These are phyloP conservation scores for Candida odintsovae DNA, from an alignment of 805 yeast species.

Conservation along the genomic window DNA sequence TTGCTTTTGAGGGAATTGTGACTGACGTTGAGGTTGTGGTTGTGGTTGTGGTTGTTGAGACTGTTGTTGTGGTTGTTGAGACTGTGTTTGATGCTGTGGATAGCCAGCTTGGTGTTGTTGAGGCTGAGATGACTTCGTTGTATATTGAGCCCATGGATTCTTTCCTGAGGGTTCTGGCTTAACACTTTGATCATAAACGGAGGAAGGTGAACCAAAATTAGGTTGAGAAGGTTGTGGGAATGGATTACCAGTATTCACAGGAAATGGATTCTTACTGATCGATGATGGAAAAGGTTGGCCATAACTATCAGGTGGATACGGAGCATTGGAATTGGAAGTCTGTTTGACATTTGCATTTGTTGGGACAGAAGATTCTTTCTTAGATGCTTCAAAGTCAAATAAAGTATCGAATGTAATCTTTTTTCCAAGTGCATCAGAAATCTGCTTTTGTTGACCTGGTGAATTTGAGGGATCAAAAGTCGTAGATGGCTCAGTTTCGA, in stretches of 20 bases:
- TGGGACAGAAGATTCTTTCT: not conserved
- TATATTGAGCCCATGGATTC: slow-evolving; percentile 17
- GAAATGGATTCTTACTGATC: not conserved
- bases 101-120: slow-evolving; percentile 1
- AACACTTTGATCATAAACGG: slow-evolving; percentile 1
- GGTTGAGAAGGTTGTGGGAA: slow-evolving; percentile 9
- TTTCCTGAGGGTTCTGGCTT: slow-evolving; percentile 18
- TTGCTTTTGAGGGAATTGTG: not conserved
- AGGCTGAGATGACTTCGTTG: slow-evolving; percentile 1
- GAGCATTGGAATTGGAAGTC: not conserved
- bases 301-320: not conserved
- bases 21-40: not conserved
- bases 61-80: not conserved
- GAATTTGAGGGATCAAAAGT: not conserved
- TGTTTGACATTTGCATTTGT: not conserved
- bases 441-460: not conserved
- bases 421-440: not conserved
- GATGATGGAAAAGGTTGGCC: not conserved
- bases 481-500: not conserved
- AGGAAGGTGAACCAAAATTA: not conserved
- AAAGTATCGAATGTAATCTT: slow-evolving; percentile 17
- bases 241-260: slow-evolving; percentile 16
- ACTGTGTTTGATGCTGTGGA: not conserved
- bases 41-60: not conserved
- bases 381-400: slow-evolving; percentile 9